Evolutionary conservation across 2,329 filamentous ascomycete species (phyloP), one percentile per base, ranked within the genome.

Genomic region (Sporothrix curviconia): DNA sequence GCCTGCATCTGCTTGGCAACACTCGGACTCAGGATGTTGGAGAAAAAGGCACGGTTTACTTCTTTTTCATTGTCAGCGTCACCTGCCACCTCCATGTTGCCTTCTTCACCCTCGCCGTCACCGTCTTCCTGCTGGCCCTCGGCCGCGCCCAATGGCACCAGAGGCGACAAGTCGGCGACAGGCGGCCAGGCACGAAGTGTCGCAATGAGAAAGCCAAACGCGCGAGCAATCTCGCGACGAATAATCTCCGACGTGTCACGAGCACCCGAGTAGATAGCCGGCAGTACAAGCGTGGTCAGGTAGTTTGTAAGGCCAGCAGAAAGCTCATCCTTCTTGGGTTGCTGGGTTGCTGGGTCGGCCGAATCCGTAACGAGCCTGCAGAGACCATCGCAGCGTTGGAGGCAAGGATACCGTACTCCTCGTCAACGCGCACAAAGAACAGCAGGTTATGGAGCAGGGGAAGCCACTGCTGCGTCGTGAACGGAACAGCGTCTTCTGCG

Each of bases 361-460:
- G 79, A 78, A 49, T 81, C 78, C 64, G 89, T 81, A 34, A 96
- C 79, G 66, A 96, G 94, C 53, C 85, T 81, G 65, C 87, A 88
- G 39, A 99, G 74, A 6, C 84, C 83, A 66, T 92, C 87, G 0
- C 89, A 7, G 94, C 90, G 68, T 92, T 96, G 2, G 81, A 79
- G 0, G 83, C 79, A 14, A 96, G 76, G 50, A 96, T 89, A 46
- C 90, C 89, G 62, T 95, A 86, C 69, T 99, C 94, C 61, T 96
- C 90, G 56, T 90, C 86, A 62, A 92, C 84, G 63, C 85, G 86
- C 62, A 96, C 86, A 67, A 87, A 94, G 71, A 86, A 97, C 2
- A 96, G 78, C 75, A 95, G 82, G 67, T 97, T 99, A 72, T 92
- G 88, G 11, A 97, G 74, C 19, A 99, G 72, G 6, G 94, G 92